These are phyloP conservation scores for Mucor piriformis DNA, from an alignment of 371 early-diverging fungal genomes.

Conservation along the genomic window DNA sequence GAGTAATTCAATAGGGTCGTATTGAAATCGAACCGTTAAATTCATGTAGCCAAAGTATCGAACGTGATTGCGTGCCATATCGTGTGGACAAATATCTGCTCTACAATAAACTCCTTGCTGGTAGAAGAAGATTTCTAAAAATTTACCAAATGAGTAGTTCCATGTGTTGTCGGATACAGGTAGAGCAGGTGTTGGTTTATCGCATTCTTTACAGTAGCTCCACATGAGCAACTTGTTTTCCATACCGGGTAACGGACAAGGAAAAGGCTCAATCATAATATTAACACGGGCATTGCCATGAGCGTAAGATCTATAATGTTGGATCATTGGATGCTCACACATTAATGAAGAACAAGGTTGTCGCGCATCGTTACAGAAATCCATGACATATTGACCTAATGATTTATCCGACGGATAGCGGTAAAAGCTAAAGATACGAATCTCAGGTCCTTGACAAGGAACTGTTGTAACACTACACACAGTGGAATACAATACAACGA, in stretches of 20 bases:
- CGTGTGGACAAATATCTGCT: slow-evolving; percentile 84
- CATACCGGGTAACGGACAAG: slow-evolving; percentile 71
- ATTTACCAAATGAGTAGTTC: slow-evolving; percentile 97
- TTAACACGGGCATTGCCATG: slow-evolving; percentile 82
- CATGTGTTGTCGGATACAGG: slow-evolving; percentile 90
- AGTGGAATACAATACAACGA: slow-evolving; percentile 76
- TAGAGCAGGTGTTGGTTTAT: slow-evolving; percentile 69
- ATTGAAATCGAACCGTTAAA: slow-evolving; percentile 79
- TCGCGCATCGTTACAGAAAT: slow-evolving; percentile 73
- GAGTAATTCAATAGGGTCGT: slow-evolving; percentile 75
- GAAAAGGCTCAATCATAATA: slow-evolving; percentile 75
- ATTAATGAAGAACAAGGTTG: slow-evolving; percentile 68
- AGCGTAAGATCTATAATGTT: slow-evolving; percentile 87
- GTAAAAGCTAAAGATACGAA: slow-evolving; percentile 86
- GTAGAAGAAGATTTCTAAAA: slow-evolving; percentile 89
- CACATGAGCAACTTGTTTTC: slow-evolving; percentile 88
- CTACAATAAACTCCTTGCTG: slow-evolving; percentile 69
- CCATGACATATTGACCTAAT: slow-evolving; percentile 88
- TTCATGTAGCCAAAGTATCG: slow-evolving; percentile 82
- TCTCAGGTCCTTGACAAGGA: slow-evolving; percentile 81
- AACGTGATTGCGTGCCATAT: slow-evolving; percentile 79
- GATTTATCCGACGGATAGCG: slow-evolving; percentile 77
- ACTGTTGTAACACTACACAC: slow-evolving; percentile 66
- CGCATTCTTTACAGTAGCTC: slow-evolving; percentile 83
- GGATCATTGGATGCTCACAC: slow-evolving; percentile 76